Base-by-base conservation (phyloP, 2,329 filamentous ascomycete species). In the Colletotrichum tofieldiae region DNA sequence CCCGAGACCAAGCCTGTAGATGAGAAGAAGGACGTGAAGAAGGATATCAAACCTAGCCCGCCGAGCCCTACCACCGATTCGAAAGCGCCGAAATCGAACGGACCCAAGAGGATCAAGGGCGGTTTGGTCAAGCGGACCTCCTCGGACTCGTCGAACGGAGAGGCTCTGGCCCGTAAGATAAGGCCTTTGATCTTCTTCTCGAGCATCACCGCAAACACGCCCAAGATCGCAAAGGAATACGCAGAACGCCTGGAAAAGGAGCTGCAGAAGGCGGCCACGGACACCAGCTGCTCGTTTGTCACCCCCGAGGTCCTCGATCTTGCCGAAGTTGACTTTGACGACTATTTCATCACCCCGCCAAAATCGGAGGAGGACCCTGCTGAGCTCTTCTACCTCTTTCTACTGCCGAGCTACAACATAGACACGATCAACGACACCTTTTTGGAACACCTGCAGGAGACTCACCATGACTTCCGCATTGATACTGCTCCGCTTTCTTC, bases 401-500 rank as follows among this genome's bases (percentile, higher is more conserved):
- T 98, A 47, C 82, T 98, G 5, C 96, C 96, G 0, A 95, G 93
- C 74, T 98, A 98, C 85, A 97, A 98, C 79, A 98, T 98, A 78
- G 96, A 98, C 78, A 96, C 94, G 9, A 93, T 97, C 75, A 90
- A 98, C 76, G 93, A 95, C 78, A 96, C 91, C 20, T 95, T 98
- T 80, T 86, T 98, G 32, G 91, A 94, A 75, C 94, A 98, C 80
- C 84, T 99, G 7, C 88, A 93, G 79, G 96, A 99, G 81, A 98
- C 95, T 0, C 96, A 98, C 79, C 91, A 98, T 83, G 96, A 99
- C 81, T 98, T 98, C 86, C 91, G 96, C 70, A 97, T 99, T 75
- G 95, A 98, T 77, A 98, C 95, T 0, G 92, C 93, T 0, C 93
- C 96, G 0, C 83, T 99, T 58, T 91, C 92, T 0, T 84, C 87